These are phyloP conservation scores for Podosphaera fusca DNA, from an alignment of 2,329 filamentous ascomycete genomes.

Conservation along the genomic window DNA sequence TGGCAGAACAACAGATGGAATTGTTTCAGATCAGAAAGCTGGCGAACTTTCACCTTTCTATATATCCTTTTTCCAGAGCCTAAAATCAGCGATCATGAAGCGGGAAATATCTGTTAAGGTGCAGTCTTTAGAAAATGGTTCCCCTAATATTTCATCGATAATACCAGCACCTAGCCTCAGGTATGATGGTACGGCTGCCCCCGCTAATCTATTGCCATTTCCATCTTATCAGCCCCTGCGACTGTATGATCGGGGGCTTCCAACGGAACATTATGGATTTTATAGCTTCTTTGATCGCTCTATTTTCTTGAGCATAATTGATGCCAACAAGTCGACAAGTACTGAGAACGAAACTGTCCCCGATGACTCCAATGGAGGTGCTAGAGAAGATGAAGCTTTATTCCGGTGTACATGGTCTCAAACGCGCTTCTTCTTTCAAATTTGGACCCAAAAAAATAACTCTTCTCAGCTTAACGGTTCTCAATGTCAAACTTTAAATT, in stretches of 20 bases:
- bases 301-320: conserved; percentile 50
- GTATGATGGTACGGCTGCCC: conserved; percentile 46
- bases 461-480: conserved; percentile 21
- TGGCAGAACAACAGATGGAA: conserved; percentile 63
- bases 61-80: conserved; percentile 43
- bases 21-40: conserved; percentile 41
- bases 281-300: conserved; percentile 79
- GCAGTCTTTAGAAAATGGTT: conserved; percentile 5
- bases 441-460: conserved; percentile 33
- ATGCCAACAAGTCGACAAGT: conserved; percentile 22
- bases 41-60: conserved; percentile 81
- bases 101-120: neutral
- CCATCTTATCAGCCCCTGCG: conserved; percentile 56
- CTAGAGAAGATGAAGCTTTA: conserved; percentile 27
- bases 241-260: conserved; percentile 60
- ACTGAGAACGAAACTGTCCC: conserved; percentile 19
- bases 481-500: conserved; percentile 5
- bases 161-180: conserved; percentile 42
- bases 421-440: conserved; percentile 38
- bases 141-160: conserved; percentile 23
- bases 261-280: conserved; percentile 78
- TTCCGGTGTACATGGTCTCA: conserved; percentile 34
- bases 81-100: conserved; percentile 14
- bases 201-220: conserved; percentile 48
- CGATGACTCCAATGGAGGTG: conserved; percentile 31